Percentiles rank a stretch among this genome's conserved stretches.
phyloP scores from a whole-genome alignment of 2,329 filamentous ascomycete species.

The Xenoacremonium recifei region DNA sequence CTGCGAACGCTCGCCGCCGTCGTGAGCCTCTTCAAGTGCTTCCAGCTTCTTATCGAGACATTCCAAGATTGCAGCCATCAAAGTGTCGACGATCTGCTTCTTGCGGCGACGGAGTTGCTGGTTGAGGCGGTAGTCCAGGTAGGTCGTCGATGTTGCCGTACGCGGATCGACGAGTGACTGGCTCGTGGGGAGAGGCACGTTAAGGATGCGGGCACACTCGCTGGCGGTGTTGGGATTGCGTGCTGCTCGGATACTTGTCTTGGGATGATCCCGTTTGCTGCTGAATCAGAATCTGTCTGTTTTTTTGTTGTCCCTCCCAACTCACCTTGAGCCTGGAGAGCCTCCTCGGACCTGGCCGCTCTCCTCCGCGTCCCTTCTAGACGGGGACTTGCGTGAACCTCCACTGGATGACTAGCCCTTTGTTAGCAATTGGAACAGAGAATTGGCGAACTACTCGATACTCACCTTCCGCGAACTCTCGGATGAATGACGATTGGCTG shows the following conservation, averaged over 20 bases:
- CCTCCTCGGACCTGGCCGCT: conserved; percentile 20
- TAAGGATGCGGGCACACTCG: conserved; percentile 13
- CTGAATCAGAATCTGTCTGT: no score
- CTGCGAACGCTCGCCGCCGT: conserved; percentile 4
- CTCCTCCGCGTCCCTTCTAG: conserved; percentile 20
- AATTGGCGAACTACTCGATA: no score
- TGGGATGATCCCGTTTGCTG: conserved; percentile 11
- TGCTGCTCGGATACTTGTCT: conserved; percentile 1
- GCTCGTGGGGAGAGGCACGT: conserved; percentile 18
- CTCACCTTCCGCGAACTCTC: conserved; percentile 9
- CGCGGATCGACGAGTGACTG: conserved; percentile 12
- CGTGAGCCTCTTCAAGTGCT: conserved; percentile 18
- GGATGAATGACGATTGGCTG: conserved; percentile 10
- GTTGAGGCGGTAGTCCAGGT: conserved; percentile 10
- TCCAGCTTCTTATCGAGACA: conserved; percentile 9
- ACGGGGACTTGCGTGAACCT: conserved; percentile 7
- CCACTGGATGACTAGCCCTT: conserved; percentile 8
- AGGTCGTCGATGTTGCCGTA: conserved; percentile 11
- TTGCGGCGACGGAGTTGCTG: conserved; percentile 12
- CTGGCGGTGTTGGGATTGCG: conserved; percentile 10
- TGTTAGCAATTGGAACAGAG: no score
- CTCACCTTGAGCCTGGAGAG: conserved; percentile 20
- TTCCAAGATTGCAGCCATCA: conserved; percentile 8
- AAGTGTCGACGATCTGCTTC: conserved; percentile 25
- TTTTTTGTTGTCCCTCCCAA: not conserved